These are phyloP conservation scores for Ammopiptanthus mongolicus DNA, from an alignment of 306 rosid genomes.

Conservation along the genomic window DNA sequence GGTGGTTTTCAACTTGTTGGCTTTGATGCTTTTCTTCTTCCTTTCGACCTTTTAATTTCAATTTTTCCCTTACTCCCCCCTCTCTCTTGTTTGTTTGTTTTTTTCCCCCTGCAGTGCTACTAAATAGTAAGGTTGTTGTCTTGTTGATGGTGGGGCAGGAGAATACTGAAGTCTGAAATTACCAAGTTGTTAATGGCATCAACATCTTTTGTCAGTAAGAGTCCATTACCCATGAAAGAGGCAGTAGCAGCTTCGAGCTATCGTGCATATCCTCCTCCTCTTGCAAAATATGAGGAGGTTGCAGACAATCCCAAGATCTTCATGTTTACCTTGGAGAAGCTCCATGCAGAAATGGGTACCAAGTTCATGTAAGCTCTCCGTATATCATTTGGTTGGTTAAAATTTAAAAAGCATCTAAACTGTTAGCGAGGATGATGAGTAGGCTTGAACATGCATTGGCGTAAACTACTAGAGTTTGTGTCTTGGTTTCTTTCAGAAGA, in stretches of 20 bases:
- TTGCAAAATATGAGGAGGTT: constrained; percentile 56
- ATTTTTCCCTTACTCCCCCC: not conserved
- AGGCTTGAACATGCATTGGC: not conserved
- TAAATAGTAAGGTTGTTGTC: constrained; percentile 5
- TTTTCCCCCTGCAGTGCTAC: constrained; percentile 20
- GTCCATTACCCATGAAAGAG: constrained; percentile 42
- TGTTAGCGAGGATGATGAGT: not conserved
- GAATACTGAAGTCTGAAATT: constrained; percentile 15
- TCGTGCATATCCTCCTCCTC: constrained; percentile 53
- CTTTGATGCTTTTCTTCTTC: not conserved
- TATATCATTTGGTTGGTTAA: not conserved
- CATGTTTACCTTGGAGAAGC: constrained; percentile 63
- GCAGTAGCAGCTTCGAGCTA: constrained; percentile 23
- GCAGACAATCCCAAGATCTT: constrained; percentile 48
- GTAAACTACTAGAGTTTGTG: not conserved
- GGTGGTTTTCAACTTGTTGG: not conserved
- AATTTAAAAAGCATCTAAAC: not conserved
- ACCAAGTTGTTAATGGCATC: constrained; percentile 56
- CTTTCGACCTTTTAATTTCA: not conserved
- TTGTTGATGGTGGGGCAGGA: constrained; percentile 31
- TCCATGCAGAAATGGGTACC: constrained; percentile 66
- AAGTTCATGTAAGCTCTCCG: constrained; percentile 68
- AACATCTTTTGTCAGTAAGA: constrained; percentile 46
- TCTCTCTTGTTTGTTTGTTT: not conserved
- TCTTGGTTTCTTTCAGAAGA: not conserved